Evolutionary conservation across 2,329 filamentous ascomycete genomes (phyloP), one percentile per base, ranked within the genome.

Genomic region (Cryphonectria naterciae): DNA sequence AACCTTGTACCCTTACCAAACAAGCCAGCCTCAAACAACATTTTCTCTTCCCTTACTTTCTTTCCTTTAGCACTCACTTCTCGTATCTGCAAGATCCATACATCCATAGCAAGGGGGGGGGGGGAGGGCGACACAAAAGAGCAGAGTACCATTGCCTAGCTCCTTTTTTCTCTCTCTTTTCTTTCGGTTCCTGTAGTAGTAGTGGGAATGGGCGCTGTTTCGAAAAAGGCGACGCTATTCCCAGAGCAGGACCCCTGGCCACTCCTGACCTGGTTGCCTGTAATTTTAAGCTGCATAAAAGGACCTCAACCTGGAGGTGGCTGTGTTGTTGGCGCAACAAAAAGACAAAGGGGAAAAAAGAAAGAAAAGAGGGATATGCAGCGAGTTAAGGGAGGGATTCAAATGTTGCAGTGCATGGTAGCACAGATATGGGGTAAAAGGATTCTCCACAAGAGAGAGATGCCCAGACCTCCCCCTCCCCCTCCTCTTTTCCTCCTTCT

Each of bases 241-340:
- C 58, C 35, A 39, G 58, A 61, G 17, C 22, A 32, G 56, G 58
- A 39, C 58, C 58, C 58, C 58, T 61, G 32, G 35, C 22, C 58
- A n/a, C 22, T 61, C 58, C 58, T 61, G 58, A 35, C 17, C 2
- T 61, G 35, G 46, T 19, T 39, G 8, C 1, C 2, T 61, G 58
- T 61, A 61, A 61, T 61, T 39, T 61, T n/a, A 37, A 35, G 19
- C 58, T 61, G 58, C 58, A 61, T 61, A 10, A 39, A 61, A 61
- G 32, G 58, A 61, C 58, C 32, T 37, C 35, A 39, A 61, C 58
- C 58, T 61, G 58, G 58, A 35, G 58, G 58, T 61, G 58, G 58
- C 58, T 61, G 32, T 61, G 58, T 61, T 61, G 58, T 61, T 39
- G 10, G 35, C 17, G n/a, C 32, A 19, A 39, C 32, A 4, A 39